Conservation (phyloP, 1,139 yeast species). For the Kodamaea anthophila region DNA sequence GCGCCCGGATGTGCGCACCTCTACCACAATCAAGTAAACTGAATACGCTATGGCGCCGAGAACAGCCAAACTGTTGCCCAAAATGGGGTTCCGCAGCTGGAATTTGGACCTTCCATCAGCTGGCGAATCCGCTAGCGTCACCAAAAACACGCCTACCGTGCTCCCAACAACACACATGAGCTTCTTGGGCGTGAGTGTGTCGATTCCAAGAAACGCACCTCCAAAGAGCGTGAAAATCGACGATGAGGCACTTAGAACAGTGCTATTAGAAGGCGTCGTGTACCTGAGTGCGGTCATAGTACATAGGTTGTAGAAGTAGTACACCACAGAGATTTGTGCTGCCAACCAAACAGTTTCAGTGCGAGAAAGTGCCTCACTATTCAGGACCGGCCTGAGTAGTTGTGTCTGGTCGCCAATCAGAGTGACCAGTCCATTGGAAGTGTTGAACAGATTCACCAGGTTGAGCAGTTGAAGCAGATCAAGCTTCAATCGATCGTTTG, state of each 20-base stretch:
- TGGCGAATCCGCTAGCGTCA: conserved; percentile 30
- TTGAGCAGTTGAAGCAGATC: too few species aligned
- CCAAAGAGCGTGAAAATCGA: conserved; percentile 46
- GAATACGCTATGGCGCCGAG: conserved; percentile 45
- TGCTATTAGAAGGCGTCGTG: conserved; percentile 50
- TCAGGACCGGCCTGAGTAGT: too few species aligned
- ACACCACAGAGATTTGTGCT: conserved; percentile 34
- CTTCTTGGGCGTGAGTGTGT: conserved; percentile 37
- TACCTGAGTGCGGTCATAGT: conserved; percentile 38
- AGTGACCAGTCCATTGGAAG: neutral
- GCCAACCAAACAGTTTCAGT: conserved; percentile 33
- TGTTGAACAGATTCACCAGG: too few species aligned
- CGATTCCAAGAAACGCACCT: conserved; percentile 36
- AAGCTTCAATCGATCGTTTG: too few species aligned
- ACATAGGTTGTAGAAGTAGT: conserved; percentile 34
- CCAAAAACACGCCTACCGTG: conserved; percentile 42
- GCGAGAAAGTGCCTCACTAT: conserved; percentile 15
- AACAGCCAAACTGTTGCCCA: conserved; percentile 44
- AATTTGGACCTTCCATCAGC: conserved; percentile 19
- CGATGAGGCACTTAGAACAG: conserved; percentile 46
- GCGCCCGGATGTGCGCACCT: conserved; percentile 38
- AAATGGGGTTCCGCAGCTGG: conserved; percentile 32
- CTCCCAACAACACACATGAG: conserved; percentile 39
- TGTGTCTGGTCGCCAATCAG: conserved; percentile 3
- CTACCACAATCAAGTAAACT: conserved; percentile 37